Base-by-base conservation (phyloP, 2,329 filamentous ascomycete genomes). In the Cryphonectria japonica region DNA sequence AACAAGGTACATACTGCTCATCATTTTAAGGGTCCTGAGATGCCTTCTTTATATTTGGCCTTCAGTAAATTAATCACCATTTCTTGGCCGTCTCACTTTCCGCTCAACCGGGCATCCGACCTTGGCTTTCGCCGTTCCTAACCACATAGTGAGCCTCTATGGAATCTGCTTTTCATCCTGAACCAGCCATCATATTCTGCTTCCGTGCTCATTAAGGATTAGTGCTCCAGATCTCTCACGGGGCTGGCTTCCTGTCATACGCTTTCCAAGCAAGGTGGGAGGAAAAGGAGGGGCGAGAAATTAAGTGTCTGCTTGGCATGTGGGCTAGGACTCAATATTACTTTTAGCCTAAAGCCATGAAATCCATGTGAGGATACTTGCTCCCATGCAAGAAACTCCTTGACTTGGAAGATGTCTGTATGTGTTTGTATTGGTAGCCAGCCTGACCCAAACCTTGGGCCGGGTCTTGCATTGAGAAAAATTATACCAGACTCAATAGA, bases 261-360 rank as follows among this genome's bases (percentile, higher is more conserved):
- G 13, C 16, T 6, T 29, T 3, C 3, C 54, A n/a, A 22, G 29
- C 39, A 50, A 26, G n/a, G 41, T 32, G 62, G 34, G 34, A 34
- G 52, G 37, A 19, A 65, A 6, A 32, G 43, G 26, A 43, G 41
- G 19, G 16, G 26, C 3, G 26, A 65, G n/a, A 43, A 32, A 19
- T 65, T 22, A 22, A 46, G 29, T 32, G 43, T 22, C 41, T 46
- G n/a, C 26, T 32, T 64, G 26, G 39, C 39, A 50, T 32, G 22
- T 64, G 26, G 32, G 41, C 39, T n/a, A 34, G 22, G 41, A 50
- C n/a, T 29, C 29, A 64, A 29, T 11, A 39, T 41, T 41, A 64
- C 11, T n/a, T 64, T 64, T 43, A 64, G 62, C 39, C 62, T 65
- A 65, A 65, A 65, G 13, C 13, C 26, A 16, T 32, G 54, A 32